Evolutionary conservation across 306 rosid genomes (phyloP).

Genomic region (Cotoneaster glaucophyllus): DNA sequence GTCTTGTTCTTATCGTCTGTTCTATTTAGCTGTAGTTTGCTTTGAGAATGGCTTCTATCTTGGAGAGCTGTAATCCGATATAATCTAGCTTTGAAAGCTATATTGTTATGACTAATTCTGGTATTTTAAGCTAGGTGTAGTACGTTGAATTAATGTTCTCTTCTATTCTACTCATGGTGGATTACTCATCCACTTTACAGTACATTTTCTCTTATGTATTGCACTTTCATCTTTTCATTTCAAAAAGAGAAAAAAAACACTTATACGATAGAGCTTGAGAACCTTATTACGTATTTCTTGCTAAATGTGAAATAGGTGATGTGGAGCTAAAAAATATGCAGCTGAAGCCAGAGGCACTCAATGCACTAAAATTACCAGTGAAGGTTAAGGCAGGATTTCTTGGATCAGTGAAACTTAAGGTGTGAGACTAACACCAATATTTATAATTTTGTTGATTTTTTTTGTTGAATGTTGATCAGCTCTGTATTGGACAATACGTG

Average conservation of each 20-base stretch:
- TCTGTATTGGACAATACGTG: background rate
- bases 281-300: background rate
- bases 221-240: background rate
- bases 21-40: background rate
- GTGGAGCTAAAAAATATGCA: slow-evolving; percentile 99
- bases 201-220: background rate
- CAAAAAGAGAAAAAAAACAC: background rate
- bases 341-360: slow-evolving; percentile 97
- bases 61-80: too few relatives aligned
- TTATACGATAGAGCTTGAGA: background rate
- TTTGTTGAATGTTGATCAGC: background rate
- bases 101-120: background rate
- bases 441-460: slow-evolving; percentile 11
- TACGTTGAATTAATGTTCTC: background rate
- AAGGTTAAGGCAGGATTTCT: slow-evolving; percentile 99
- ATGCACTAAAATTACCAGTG: slow-evolving; percentile 90
- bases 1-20: background rate
- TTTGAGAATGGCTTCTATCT: background rate
- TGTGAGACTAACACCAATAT: slow-evolving; percentile 25
- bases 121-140: background rate
- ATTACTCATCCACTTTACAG: background rate
- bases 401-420: slow-evolving; percentile 98
- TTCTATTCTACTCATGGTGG: background rate
- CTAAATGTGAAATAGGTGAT: slow-evolving; percentile 59
- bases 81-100: background rate